Base-by-base conservation (phyloP, 495 filamentous ascomycete species). In the Penicillium cinerascens region DNA sequence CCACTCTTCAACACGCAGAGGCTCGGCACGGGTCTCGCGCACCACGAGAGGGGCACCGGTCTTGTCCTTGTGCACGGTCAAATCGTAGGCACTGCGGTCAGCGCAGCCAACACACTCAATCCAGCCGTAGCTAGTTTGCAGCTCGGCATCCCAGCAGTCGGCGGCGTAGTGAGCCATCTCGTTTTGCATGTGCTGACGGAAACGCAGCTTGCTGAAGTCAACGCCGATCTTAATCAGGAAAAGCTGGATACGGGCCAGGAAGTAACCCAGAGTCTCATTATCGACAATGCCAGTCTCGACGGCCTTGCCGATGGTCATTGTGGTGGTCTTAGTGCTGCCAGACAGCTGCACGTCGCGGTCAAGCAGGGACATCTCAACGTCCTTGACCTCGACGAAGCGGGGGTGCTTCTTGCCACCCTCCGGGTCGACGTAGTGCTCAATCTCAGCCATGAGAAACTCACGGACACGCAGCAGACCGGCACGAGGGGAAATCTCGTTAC, bases 241-340 rank as follows among this genome's bases (percentile, higher is more conserved):
- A 18, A 81, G 73, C 62, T 85, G 83, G 52, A 91, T 91, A 41
- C 88, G 81, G 41, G 82, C 88, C 29, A 92, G 76, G 75, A 92
- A 92, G 74, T 92, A 92, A 42, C 88, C 88, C n/a, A 92, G 78
- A 1, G 87, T 91, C 73, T 92, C 88, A 69, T 90, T 92, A 65
- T 92, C 87, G 9, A 92, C 85, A 16, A 88, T 60, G 8, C 80
- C 77, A 18, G 72, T 74, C 65, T 81, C 73, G 23, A 92, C 87
- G 23, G 88, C 88, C 63, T 89, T 73, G 52, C 87, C 86, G 52
- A 91, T 84, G 17, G 81, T 74, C 66, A 84, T 77, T 50, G 67
- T 75, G 59, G 76, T 76, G 16, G 78, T 72, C 37, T 82, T 65
- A 15, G 87, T 90, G 65, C 80, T 80, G 49, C 85, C 85, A 40